These are phyloP conservation scores for Penicillium sp. DNA, from an alignment of 2,329 filamentous ascomycete genomes.

Conservation along the genomic window DNA sequence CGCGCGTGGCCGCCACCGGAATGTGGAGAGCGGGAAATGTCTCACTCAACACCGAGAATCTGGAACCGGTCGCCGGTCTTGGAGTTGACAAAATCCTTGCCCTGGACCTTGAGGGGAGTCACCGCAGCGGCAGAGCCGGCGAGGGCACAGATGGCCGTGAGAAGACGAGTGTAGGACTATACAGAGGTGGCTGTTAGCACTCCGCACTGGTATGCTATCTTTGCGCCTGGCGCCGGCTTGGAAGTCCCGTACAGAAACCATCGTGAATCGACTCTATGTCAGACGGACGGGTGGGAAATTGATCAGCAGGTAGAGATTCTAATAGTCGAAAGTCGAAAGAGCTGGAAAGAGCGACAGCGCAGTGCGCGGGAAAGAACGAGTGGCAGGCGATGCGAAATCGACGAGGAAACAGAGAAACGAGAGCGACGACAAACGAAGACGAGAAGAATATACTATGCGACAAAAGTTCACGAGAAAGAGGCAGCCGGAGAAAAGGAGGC, in stretches of 20 bases:
- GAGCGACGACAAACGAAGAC: slow-evolving; percentile 14
- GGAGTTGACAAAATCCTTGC: slow-evolving; percentile 65
- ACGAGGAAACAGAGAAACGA: slow-evolving; percentile 15
- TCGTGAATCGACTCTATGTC: slow-evolving; percentile 20
- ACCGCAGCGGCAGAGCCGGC: slow-evolving; percentile 56
- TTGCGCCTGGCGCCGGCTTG: neutral
- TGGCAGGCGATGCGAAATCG: slow-evolving; percentile 14
- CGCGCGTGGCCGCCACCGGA: slow-evolving; percentile 1
- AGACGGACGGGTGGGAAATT: neutral
- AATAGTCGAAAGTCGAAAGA: neutral
- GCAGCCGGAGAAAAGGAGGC: slow-evolving; percentile 18
- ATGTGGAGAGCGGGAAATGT: slow-evolving; percentile 11
- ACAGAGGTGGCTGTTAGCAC: slow-evolving; percentile 1
- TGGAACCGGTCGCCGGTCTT: slow-evolving; percentile 62
- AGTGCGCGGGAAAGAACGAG: slow-evolving; percentile 24
- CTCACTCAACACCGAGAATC: slow-evolving; percentile 65
- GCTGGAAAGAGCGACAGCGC: slow-evolving; percentile 30
- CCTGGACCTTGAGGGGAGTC: slow-evolving; percentile 59
- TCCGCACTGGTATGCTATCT: neutral
- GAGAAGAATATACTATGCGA: neutral
- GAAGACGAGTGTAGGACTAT: slow-evolving; percentile 40
- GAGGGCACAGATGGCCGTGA: slow-evolving; percentile 48
- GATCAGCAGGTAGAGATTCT: neutral
- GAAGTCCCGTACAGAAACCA: slow-evolving; percentile 29
- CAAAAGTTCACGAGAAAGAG: slow-evolving; percentile 9